These are phyloP conservation scores for Hondaea fermentalgiana DNA, from an alignment of 108 stramenopile species.

Conservation along the genomic window DNA sequence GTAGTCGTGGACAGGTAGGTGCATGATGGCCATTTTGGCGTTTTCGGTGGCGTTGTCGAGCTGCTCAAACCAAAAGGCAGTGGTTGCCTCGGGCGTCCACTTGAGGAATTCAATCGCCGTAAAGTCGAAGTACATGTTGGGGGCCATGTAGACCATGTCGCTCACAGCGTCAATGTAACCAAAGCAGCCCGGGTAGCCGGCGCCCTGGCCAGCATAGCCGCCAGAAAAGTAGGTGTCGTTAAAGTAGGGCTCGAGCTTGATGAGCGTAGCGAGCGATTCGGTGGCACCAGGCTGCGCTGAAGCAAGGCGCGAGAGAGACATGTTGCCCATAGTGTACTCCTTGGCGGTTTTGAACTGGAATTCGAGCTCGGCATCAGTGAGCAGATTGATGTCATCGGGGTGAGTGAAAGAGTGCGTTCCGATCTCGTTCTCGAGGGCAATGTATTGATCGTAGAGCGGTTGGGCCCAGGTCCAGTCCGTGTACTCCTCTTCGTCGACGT, in stretches of 20 bases:
- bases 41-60: neutral
- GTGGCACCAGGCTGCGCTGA: neutral
- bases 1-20: neutral
- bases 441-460: neutral
- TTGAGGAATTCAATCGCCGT: neutral
- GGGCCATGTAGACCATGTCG: slow-evolving; percentile 12
- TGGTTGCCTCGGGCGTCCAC: neutral
- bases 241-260: slow-evolving; percentile 9
- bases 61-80: neutral
- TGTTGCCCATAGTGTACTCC: neutral
- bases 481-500: neutral
- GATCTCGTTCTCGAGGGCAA: neutral
- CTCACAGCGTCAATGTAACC: neutral
- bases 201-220: neutral
- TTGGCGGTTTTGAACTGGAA: neutral
- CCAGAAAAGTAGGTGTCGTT: neutral
- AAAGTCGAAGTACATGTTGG: slow-evolving; percentile 10
- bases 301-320: neutral
- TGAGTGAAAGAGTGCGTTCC: neutral
- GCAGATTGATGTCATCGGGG: neutral
- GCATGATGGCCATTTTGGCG: neutral
- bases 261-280: neutral
- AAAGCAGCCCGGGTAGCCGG: neutral
- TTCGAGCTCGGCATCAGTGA: neutral
- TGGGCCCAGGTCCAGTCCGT: neutral